These are phyloP conservation scores for Cordyceps javanica DNA, from an alignment of 2,329 filamentous ascomycete genomes.

Conservation along the genomic window DNA sequence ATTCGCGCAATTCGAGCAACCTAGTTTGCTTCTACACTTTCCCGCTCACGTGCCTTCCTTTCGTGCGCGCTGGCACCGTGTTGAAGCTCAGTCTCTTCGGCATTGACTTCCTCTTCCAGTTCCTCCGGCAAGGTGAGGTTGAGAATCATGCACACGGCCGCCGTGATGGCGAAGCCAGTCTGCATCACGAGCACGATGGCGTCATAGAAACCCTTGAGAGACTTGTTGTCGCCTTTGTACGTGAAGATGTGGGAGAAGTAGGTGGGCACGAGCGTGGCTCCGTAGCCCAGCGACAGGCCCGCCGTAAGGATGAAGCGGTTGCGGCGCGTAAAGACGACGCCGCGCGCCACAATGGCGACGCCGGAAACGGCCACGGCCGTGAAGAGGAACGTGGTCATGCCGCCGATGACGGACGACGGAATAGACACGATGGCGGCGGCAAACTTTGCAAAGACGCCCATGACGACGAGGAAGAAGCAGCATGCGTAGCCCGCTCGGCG, in stretches of 20 bases:
- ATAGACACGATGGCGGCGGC: conserved; percentile 74
- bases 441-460: conserved; percentile 80
- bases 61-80: background rate
- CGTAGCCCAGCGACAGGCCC: conserved; percentile 65
- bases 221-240: conserved; percentile 60
- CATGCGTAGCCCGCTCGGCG: conserved; percentile 73
- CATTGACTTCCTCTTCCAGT: conserved; percentile 49
- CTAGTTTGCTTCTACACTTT: background rate
- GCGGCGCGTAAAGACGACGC: conserved; percentile 67
- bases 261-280: conserved; percentile 57
- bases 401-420: conserved; percentile 58
- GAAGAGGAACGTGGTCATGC: conserved; percentile 79
- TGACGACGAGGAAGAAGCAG: conserved; percentile 69
- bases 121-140: conserved; percentile 71
- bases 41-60: background rate
- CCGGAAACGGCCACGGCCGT: conserved; percentile 70
- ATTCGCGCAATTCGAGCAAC: background rate
- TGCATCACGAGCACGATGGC: conserved; percentile 68
- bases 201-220: conserved; percentile 67
- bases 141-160: conserved; percentile 64
- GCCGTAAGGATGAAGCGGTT: conserved; percentile 79
- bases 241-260: conserved; percentile 70
- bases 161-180: conserved; percentile 70
- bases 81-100: background rate
- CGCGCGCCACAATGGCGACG: conserved; percentile 65